phyloP scores from a whole-genome alignment of 2,329 filamentous ascomycete genomes.

The Fusarium sulawesiense region DNA sequence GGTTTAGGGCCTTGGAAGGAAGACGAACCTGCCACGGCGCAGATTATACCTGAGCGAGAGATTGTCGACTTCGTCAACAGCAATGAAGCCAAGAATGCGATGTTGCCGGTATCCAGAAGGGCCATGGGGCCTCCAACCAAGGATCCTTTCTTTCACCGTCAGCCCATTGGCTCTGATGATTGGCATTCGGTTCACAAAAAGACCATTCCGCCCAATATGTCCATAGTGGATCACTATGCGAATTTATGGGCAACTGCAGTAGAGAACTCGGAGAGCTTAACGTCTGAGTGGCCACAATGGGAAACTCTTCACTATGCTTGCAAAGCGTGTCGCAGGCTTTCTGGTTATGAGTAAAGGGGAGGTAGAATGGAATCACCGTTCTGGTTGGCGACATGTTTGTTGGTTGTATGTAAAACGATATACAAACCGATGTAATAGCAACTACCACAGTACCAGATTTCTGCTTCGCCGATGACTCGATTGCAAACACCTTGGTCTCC shows the following conservation, averaged over 20 bases:
- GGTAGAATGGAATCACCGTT: not conserved
- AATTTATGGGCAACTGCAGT: not conserved
- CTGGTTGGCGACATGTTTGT: not conserved
- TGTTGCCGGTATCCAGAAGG: not conserved
- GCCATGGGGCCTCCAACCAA: not conserved
- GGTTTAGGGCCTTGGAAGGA: not conserved
- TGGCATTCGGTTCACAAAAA: not conserved
- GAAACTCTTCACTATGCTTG: not conserved
- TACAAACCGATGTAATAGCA: not conserved
- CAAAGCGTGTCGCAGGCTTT: not conserved
- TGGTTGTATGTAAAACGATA: not conserved
- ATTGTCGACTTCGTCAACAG: constrained; percentile 1
- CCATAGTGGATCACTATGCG: not conserved
- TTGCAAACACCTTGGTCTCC: not conserved
- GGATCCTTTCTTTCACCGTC: not conserved
- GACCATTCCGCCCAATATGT: no score
- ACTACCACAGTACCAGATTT: not conserved
- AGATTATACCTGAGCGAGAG: not conserved
- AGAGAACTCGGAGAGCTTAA: not conserved
- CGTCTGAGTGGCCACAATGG: not conserved
- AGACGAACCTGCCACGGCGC: not conserved
- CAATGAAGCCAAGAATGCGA: not conserved
- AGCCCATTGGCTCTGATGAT: not conserved
- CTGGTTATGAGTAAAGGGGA: not conserved
- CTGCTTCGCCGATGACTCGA: not conserved